These are phyloP conservation scores for Geranium incanum DNA, from an alignment of 441 rosid genomes.

Conservation along the genomic window DNA sequence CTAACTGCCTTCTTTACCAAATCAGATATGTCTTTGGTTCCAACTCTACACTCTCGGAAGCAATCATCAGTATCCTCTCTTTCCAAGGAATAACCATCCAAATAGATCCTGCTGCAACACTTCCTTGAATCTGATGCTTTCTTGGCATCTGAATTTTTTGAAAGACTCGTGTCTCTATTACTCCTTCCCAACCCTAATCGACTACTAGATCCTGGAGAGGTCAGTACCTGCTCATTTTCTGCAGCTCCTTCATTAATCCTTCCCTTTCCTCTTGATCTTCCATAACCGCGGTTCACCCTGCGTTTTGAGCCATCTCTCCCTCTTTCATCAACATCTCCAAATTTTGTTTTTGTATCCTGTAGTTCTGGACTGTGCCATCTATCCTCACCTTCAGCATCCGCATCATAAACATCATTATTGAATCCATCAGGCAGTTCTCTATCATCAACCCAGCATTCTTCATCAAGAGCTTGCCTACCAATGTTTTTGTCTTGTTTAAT, in stretches of 20 bases:
- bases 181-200: constrained; percentile 40
- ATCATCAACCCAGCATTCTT: constrained; percentile 26
- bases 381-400: constrained; percentile 47
- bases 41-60: constrained; percentile 72
- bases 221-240: constrained; percentile 52
- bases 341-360: constrained; percentile 47
- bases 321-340: constrained; percentile 56
- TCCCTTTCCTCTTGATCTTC: constrained; percentile 70
- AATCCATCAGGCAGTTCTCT: constrained; percentile 42
- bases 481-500: constrained; percentile 34
- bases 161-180: constrained; percentile 44
- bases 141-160: constrained; percentile 45
- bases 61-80: constrained; percentile 73
- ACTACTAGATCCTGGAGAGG: constrained; percentile 64
- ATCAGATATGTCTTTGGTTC: constrained; percentile 68
- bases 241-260: constrained; percentile 48
- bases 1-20: constrained; percentile 74
- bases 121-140: constrained; percentile 48
- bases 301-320: constrained; percentile 75
- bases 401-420: constrained; percentile 35
- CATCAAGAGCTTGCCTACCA: constrained; percentile 28
- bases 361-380: constrained; percentile 36
- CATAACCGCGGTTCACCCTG: constrained; percentile 46
- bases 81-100: constrained; percentile 42
- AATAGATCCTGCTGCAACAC: constrained; percentile 32